Evolutionary conservation across 1,284 basidiomycete species (phyloP).

Genomic region (Rugosomyces carneus): DNA sequence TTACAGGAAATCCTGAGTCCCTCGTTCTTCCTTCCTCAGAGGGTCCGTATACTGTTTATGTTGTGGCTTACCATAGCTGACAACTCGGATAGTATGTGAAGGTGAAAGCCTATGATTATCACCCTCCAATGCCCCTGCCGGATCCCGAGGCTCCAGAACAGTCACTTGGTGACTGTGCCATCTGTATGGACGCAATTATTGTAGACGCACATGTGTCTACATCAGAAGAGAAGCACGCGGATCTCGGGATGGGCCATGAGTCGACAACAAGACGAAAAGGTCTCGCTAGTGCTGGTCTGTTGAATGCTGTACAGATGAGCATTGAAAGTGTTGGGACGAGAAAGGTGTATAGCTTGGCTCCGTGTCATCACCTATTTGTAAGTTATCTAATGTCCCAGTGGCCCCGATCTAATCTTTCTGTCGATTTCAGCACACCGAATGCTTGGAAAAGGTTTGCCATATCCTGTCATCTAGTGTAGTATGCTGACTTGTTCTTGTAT

Average conservation of each 20-base stretch:
- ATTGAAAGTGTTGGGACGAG: constrained; percentile 39
- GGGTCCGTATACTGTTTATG: constrained; percentile 35
- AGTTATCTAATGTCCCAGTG: constrained; percentile 26
- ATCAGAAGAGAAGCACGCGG: constrained; percentile 16
- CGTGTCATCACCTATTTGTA: constrained; percentile 86
- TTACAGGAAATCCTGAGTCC: constrained; percentile 78
- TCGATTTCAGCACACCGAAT: constrained; percentile 68
- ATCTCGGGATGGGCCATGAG: constrained; percentile 19
- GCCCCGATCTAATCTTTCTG: neutral
- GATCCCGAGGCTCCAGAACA: constrained; percentile 71
- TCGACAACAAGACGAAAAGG: constrained; percentile 21
- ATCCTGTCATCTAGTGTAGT: neutral
- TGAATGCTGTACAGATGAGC: constrained; percentile 40
- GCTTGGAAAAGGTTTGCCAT: constrained; percentile 59
- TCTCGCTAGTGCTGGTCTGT: constrained; percentile 25
- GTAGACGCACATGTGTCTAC: constrained; percentile 39
- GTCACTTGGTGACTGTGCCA: constrained; percentile 78
- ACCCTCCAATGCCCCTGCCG: constrained; percentile 65
- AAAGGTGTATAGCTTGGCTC: constrained; percentile 78
- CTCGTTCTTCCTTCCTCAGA: constrained; percentile 71
- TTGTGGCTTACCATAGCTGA: neutral
- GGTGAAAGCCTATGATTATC: constrained; percentile 75
- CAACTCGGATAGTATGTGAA: constrained; percentile 38
- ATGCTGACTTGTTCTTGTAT: constrained; percentile 7
- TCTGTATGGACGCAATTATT: constrained; percentile 85